A percentile compares a stretch with the other conserved stretches of the same genome.
Evolutionary conservation across 2,329 filamentous ascomycete species (phyloP).

Genomic region (Colletotrichum eremochloae): DNA sequence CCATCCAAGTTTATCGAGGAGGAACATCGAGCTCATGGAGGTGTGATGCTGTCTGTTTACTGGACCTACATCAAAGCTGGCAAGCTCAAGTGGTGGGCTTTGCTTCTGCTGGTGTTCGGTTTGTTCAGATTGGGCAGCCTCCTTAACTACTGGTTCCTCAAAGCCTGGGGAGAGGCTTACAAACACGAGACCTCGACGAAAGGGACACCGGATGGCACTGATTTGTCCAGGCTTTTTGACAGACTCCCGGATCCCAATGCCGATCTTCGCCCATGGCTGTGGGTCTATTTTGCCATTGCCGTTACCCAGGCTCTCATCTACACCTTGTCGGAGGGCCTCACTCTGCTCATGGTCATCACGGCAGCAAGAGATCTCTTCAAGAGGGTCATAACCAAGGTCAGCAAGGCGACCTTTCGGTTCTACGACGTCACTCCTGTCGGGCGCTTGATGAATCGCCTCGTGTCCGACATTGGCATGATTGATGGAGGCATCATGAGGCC

Average conservation of each 20-base stretch:
- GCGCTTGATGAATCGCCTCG: conserved; percentile 91
- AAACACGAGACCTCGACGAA: conserved; percentile 4
- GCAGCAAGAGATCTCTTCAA: conserved; percentile 83
- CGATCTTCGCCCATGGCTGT: conserved; percentile 81
- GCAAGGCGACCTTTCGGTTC: conserved; percentile 86
- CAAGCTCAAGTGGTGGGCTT: conserved; percentile 78
- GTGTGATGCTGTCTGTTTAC: conserved; percentile 82
- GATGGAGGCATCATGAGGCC: conserved; percentile 87
- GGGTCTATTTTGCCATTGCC: conserved; percentile 77
- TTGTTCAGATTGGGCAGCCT: conserved; percentile 75
- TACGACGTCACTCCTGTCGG: conserved; percentile 93
- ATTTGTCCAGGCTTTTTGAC: conserved; percentile 54
- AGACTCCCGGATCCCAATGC: conserved; percentile 74
- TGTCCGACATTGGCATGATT: conserved; percentile 89
- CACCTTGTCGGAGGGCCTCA: conserved; percentile 73
- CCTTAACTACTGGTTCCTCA: conserved; percentile 83
- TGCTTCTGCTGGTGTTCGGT: conserved; percentile 73
- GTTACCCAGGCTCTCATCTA: conserved; percentile 70
- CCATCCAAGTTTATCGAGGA: conserved; percentile 85
- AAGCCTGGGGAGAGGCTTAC: conserved; percentile 88
- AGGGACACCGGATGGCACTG: conserved; percentile 32
- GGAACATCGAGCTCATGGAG: conserved; percentile 79
- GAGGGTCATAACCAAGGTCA: conserved; percentile 79
- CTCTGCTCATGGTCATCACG: conserved; percentile 83
- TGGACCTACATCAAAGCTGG: conserved; percentile 89